Base-by-base conservation (phyloP, 139 green algal species). In the Closterium sp. region DNA sequence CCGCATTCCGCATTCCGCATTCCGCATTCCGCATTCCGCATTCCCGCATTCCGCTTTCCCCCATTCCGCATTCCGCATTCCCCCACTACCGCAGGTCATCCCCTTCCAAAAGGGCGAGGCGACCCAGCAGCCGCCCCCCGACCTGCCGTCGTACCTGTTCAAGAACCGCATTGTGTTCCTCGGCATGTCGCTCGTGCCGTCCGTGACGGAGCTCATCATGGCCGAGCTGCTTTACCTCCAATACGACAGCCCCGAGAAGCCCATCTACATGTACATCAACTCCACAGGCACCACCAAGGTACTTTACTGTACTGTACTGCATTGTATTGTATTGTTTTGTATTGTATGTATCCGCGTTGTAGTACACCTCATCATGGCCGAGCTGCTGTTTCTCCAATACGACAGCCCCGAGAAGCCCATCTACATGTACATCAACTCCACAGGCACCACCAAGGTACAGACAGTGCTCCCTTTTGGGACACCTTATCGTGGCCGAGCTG, bases 231-330 rank as follows among this genome's bases (percentile, higher is more conserved):
- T 98, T 33, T 98, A 98, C 93, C 93, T 98, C 33, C 97, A 98
- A 88, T 98, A 96, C 38, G 96, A 98, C 90, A 95, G 96, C 86
- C 84, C 89, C 21, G 95, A 89, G 1, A 96, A 97, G 84, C 98
- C 98, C 23, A 97, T 99, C 84, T 98, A 97, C 94, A 97, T 99
- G 95, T 99, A 99, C 96, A 99, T 99, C 96, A 99, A 99, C 96
- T 99, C 97, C 34, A 98, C 97, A 2, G 98, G 98, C 19, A 96
- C 94, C 9, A 95, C 94, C 43, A 96, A 96, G 92, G 92, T 93
- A 66, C 43, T 76, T 16, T 28, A 28, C 3, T 4, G 55, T n/a
- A n/a, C n/a, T n/a, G n/a, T n/a, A n/a, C n/a, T n/a, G n/a, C n/a
- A n/a, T n/a, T n/a, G n/a, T n/a, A n/a, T n/a, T n/a, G n/a, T n/a